Evolutionary conservation across 768 basidiomycete genomes (phyloP), one percentile per base, ranked within the genome.

Genomic region (Suillus subaureus): DNA sequence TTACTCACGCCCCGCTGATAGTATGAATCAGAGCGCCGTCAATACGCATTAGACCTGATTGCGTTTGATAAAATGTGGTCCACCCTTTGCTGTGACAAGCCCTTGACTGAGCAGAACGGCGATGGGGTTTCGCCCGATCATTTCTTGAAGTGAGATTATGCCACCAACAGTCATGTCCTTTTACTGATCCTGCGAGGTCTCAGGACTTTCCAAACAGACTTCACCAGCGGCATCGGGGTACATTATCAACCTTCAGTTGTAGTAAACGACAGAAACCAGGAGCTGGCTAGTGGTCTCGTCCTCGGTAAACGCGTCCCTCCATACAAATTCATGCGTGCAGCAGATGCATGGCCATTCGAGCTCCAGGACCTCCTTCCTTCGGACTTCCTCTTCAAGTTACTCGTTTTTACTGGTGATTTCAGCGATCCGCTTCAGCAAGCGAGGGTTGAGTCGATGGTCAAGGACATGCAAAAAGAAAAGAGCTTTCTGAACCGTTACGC

Each of bases 21-120:
- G 84, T 85, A 85, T 69, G 85, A 85, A 63, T 78, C 77, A 23
- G 86, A 88, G 71, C 81, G 87, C 8, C 79, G 82, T 52, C 80
- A 81, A 69, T 85, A 79, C 67, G 85, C 86, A 0, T 81, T 83
- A 68, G 85, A 85, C 47, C 78, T 88, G 45, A 85, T 87, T 66
- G 73, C 77, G 57, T 85, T 85, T 61, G 86, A 87, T 73, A 83
- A 83, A 63, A 77, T 78, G 63, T 85, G 82, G 68, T 81, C 83
- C 0, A 78, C 81, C 4, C 75, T 86, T 28, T 85, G 85, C 74
- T 85, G 83, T 1, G 82, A 82, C 51, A 86, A 86, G 74, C 82
- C 87, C 5, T 69, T 77, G 15, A 80, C 78, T 0, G 69, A 74
- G 28, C 73, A 72, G 68, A 73, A 81, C 65, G 58, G 65, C 21